These are phyloP conservation scores for Blastobotrys peoriensis DNA, from an alignment of 805 yeast species.

Conservation along the genomic window DNA sequence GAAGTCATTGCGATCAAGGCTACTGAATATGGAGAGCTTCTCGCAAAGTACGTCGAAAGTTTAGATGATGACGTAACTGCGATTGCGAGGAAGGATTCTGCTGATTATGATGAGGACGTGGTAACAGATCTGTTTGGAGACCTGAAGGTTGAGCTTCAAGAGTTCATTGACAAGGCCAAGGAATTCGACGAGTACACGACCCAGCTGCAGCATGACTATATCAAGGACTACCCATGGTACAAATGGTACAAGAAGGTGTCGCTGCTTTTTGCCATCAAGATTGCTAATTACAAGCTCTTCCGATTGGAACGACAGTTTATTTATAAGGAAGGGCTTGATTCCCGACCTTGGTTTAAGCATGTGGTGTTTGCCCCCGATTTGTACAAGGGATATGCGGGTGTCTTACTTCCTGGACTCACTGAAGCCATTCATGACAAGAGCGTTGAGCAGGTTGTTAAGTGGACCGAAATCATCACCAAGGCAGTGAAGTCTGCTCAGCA, in stretches of 20 bases:
- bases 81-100: neutral
- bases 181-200: constrained; percentile 44
- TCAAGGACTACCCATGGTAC: constrained; percentile 77
- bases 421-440: constrained; percentile 50
- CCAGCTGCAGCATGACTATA: constrained; percentile 44
- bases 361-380: constrained; percentile 54
- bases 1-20: constrained; percentile 41
- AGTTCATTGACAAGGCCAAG: constrained; percentile 29
- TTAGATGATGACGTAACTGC: constrained; percentile 34
- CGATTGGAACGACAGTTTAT: constrained; percentile 43
- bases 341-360: constrained; percentile 54
- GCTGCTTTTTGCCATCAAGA: constrained; percentile 20
- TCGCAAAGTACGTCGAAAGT: constrained; percentile 35
- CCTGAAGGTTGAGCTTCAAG: constrained; percentile 17
- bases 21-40: constrained; percentile 36
- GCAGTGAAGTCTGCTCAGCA: constrained; percentile 8
- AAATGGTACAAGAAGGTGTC: constrained; percentile 26
- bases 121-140: constrained; percentile 16
- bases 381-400: constrained; percentile 57
- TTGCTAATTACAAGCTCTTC: constrained; percentile 37
- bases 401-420: constrained; percentile 47
- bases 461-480: constrained; percentile 34
- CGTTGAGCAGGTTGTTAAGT: constrained; percentile 31
- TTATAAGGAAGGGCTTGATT: constrained; percentile 42
- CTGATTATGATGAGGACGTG: neutral